Conservation (phyloP, 495 filamentous ascomycete genomes). For the Tuber brumale region DNA sequence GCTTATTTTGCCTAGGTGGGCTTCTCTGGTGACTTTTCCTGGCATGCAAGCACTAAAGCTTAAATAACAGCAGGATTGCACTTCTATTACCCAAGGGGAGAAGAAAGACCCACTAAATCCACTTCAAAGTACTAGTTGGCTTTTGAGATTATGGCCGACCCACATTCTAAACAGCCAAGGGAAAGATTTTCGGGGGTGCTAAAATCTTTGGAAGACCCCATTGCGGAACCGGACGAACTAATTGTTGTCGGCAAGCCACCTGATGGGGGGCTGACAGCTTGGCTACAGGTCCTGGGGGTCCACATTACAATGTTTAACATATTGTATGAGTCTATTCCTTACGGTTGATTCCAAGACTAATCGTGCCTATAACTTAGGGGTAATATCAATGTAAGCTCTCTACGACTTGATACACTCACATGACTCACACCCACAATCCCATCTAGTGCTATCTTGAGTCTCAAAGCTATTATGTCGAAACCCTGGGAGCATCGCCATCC, state of each 20-base stretch:
- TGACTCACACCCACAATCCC: conserved; percentile 40
- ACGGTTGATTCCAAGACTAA: conserved; percentile 38
- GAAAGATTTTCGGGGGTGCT: conserved; percentile 4
- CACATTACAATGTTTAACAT: conserved; percentile 50
- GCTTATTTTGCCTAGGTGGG: neutral
- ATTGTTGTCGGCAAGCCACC: conserved; percentile 44
- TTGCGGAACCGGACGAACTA: neutral
- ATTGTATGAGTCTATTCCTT: conserved; percentile 35
- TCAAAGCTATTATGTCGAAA: conserved; percentile 66
- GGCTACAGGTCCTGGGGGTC: conserved; percentile 46
- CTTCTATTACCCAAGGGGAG: neutral
- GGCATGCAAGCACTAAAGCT: neutral
- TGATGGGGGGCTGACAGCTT: conserved; percentile 49
- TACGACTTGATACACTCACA: neutral
- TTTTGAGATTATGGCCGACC: conserved; percentile 10
- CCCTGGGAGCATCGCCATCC: conserved; percentile 50
- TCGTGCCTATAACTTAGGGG: conserved; percentile 44
- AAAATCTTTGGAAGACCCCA: neutral
- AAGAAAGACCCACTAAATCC: neutral
- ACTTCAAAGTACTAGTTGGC: neutral
- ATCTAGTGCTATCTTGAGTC: conserved; percentile 72
- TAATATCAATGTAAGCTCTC: conserved; percentile 22
- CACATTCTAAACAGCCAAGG: conserved; percentile 11
- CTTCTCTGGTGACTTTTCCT: neutral
- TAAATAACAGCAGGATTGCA: neutral